phyloP scores from a whole-genome alignment of 108 stramenopile species.

The Fistulifera pelliculosa region DNA sequence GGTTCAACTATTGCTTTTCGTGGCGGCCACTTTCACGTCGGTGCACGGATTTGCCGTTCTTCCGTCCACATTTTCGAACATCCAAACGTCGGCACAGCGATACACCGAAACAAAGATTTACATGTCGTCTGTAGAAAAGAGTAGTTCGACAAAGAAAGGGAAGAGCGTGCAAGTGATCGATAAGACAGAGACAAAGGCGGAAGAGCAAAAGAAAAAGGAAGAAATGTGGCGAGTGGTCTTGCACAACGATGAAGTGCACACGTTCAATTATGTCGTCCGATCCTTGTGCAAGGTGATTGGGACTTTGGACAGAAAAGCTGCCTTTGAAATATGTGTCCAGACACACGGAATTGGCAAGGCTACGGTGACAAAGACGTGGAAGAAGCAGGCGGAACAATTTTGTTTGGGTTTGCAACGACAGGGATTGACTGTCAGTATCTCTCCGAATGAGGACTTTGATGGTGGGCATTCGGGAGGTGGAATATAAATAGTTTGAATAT shows the following conservation, averaged over 20 bases:
- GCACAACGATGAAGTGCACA: slow-evolving; percentile 96
- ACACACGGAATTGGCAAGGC: slow-evolving; percentile 92
- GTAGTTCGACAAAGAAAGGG: slow-evolving; percentile 51
- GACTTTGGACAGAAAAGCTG: slow-evolving; percentile 78
- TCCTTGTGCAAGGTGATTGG: slow-evolving; percentile 81
- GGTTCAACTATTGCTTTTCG: too few relatives aligned
- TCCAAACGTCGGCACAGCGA: too few relatives aligned
- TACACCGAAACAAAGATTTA: slow-evolving; percentile 3
- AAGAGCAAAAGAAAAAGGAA: slow-evolving; percentile 63
- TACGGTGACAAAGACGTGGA: slow-evolving; percentile 86
- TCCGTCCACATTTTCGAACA: too few relatives aligned
- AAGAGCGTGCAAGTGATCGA: slow-evolving; percentile 48
- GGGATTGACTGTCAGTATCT: slow-evolving; percentile 89
- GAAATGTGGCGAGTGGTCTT: slow-evolving; percentile 87
- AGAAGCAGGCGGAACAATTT: slow-evolving; percentile 84
- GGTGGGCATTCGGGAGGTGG: slow-evolving; percentile 63
- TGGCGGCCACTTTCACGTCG: too few relatives aligned
- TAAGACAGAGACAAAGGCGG: slow-evolving; percentile 60
- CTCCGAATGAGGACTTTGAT: slow-evolving; percentile 82
- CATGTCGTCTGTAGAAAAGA: slow-evolving; percentile 36
- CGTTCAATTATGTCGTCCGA: slow-evolving; percentile 91
- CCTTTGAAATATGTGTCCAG: slow-evolving; percentile 84
- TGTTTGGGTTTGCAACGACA: slow-evolving; percentile 81
- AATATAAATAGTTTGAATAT: slow-evolving; percentile 12
- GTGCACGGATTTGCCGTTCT: too few relatives aligned